Conservation (phyloP, 805 yeast genomes). For the Zygoascus biomembranicola region DNA sequence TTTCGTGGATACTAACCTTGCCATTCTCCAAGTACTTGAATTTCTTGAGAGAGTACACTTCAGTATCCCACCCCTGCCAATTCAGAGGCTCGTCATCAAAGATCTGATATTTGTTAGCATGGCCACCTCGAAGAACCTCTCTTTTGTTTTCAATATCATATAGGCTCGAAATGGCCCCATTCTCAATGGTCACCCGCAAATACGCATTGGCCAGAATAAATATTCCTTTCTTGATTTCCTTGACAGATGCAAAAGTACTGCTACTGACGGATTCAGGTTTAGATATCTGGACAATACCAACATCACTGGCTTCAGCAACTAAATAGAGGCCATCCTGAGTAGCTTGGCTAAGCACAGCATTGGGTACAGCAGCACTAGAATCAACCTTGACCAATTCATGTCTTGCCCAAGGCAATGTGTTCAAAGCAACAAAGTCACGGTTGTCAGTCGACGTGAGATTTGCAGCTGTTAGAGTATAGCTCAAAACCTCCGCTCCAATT, state of each 20-base stretch:
- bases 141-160: constrained; percentile 48
- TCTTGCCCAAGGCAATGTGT: constrained; percentile 62
- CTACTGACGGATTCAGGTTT: neutral
- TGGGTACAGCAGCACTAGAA: constrained; percentile 1
- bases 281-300: constrained; percentile 2
- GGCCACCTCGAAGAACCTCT: constrained; percentile 61
- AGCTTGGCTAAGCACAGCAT: constrained; percentile 4
- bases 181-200: constrained; percentile 50
- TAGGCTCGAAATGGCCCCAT: constrained; percentile 56
- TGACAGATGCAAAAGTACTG: constrained; percentile 26
- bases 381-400: constrained; percentile 37
- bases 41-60: constrained; percentile 74
- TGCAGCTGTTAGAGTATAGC: constrained; percentile 41
- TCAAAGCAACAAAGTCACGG: constrained; percentile 26
- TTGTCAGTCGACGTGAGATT: constrained; percentile 23
- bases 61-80: constrained; percentile 98
- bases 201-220: constrained; percentile 53
- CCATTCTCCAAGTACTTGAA: constrained; percentile 42
- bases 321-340: constrained; percentile 8
- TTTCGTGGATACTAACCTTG: constrained; percentile 33
- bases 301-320: neutral
- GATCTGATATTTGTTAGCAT: constrained; percentile 82
- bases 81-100: constrained; percentile 86
- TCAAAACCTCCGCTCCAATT: constrained; percentile 44
- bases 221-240: constrained; percentile 32